phyloP scores from a whole-genome alignment of 306 rosid genomes.

The Gastrolobium villosum region DNA sequence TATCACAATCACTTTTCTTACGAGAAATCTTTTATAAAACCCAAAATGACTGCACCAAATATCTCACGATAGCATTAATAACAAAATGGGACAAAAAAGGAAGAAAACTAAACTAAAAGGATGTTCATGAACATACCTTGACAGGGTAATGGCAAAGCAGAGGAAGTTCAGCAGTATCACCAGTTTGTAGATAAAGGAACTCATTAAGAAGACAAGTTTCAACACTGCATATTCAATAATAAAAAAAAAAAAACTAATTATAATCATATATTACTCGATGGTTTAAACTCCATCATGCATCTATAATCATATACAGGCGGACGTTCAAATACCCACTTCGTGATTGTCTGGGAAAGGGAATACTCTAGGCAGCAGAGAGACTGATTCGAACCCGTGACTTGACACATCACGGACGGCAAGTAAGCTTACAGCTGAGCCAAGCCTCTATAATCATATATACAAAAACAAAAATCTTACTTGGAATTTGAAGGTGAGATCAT shows the following conservation, averaged over 20 bases:
- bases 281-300: not conserved
- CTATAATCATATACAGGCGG: no score
- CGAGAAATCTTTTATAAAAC: no score
- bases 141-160: slow-evolving; percentile 96
- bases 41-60: not conserved
- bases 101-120: not conserved
- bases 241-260: not conserved
- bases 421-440: no score
- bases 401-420: no score
- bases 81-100: not conserved
- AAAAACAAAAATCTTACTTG: slow-evolving; percentile 65
- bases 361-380: no score
- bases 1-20: no score
- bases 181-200: slow-evolving; percentile 67
- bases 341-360: no score
- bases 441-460: not conserved
- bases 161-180: slow-evolving; percentile 82
- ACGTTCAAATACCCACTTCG: no score
- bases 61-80: not conserved
- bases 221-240: slow-evolving; percentile 56
- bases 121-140: slow-evolving; percentile 62
- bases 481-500: slow-evolving; percentile 87
- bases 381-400: no score
- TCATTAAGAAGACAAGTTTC: slow-evolving; percentile 49
- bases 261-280: no score